Base-by-base conservation (phyloP, 768 basidiomycete genomes). In the Boletus pseudopeckii region DNA sequence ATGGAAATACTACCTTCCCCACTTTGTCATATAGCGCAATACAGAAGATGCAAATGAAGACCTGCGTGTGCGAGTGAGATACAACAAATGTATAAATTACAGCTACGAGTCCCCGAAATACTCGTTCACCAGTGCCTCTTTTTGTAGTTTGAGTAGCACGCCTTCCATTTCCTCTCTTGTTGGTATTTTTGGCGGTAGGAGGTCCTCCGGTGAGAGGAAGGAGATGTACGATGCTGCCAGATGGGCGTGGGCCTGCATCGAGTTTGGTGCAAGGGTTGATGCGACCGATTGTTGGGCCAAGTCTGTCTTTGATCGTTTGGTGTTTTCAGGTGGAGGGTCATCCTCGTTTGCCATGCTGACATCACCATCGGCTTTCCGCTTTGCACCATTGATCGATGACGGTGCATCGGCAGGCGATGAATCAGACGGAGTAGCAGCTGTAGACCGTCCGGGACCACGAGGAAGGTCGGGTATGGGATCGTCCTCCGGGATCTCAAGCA, bases 101-200 rank as follows among this genome's bases (percentile, higher is more conserved):
- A 45, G 33, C 37, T 56, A 46, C 33, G 56, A 56, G 42, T 78
- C 74, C n/a, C 81, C 84, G 60, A 82, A 77, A 58, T 86, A 86
- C 68, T 97, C 92, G 62, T 91, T 86, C 51, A 92, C 82, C 41
- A 96, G 70, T 20, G 86, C 86, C 72, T 85, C 80, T 73, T 96
- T 95, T 65, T 88, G 78, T 57, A 93, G 73, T 26, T 79, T 80
- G 52, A 97, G 76, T 50, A 97, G 67, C 10, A 89, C 80, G 20
- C 71, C 68, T 66, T 91, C 91, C 88, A 92, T 87, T 69, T 95
- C 90, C 43, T 82, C 80, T 52, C 80, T 76, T 1, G 81, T 83
- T 1, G 90, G 89, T 71, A 95, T 69, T 60, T 80, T 84, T 0
- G 93, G 92, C 11, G 86, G 83, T 48, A 90, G 64, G 9, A 96